Conservation (phyloP, 2,329 filamentous ascomycete species). For the Colletotrichum sp. region DNA sequence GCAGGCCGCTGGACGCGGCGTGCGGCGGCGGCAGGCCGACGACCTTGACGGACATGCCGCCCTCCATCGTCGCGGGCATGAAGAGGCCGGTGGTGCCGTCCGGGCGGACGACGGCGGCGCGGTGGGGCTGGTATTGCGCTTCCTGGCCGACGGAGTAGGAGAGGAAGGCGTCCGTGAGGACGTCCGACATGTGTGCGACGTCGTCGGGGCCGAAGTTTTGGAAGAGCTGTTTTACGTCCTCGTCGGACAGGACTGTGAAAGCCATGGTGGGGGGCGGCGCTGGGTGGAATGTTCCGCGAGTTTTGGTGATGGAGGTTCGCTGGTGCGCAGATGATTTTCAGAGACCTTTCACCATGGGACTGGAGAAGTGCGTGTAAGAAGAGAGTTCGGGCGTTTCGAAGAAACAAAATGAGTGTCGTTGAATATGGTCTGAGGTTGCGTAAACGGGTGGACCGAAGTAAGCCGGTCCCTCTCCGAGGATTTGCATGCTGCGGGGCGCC, state of each 20-base stretch:
- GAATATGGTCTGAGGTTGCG: neutral
- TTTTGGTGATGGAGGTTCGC: neutral
- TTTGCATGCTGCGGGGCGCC: neutral
- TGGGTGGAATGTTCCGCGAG: too few species aligned
- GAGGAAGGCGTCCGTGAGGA: slow-evolving; percentile 63
- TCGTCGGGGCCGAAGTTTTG: slow-evolving; percentile 57
- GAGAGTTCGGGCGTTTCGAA: neutral
- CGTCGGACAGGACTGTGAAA: slow-evolving; percentile 63
- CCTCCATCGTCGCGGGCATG: slow-evolving; percentile 67
- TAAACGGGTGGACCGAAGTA: neutral
- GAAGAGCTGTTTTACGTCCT: slow-evolving; percentile 58
- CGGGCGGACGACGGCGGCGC: slow-evolving; percentile 62
- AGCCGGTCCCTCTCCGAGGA: slow-evolving; percentile 1
- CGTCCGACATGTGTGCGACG: slow-evolving; percentile 59
- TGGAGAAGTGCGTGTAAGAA: too few species aligned
- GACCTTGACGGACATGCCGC: slow-evolving; percentile 67
- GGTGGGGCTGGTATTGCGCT: slow-evolving; percentile 64
- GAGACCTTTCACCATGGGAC: too few species aligned
- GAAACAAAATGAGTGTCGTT: neutral
- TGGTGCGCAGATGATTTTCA: neutral
- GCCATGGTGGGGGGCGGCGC: slow-evolving; percentile 45
- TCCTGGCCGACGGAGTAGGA: slow-evolving; percentile 69
- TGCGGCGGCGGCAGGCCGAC: slow-evolving; percentile 42
- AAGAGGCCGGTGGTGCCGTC: slow-evolving; percentile 68
- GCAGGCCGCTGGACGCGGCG: slow-evolving; percentile 33